Conservation (phyloP, 2,329 filamentous ascomycete species). For the Diaporthe eres region DNA sequence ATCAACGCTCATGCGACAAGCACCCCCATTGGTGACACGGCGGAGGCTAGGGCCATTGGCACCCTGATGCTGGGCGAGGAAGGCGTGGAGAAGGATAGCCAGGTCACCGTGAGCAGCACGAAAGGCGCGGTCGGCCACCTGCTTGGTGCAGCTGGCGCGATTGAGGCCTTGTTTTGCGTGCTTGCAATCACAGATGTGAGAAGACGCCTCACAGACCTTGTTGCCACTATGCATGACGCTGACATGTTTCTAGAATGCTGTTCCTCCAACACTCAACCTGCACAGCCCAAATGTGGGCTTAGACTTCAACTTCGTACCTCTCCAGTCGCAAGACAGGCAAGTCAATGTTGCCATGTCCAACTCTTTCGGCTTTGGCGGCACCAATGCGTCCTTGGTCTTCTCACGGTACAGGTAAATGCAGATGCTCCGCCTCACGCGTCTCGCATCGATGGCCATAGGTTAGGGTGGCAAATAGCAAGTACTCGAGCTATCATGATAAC, state of each 20-base stretch:
- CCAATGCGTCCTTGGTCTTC: slow-evolving; percentile 92
- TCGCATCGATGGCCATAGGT: background rate
- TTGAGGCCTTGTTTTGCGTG: slow-evolving; percentile 90
- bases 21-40: slow-evolving; percentile 86
- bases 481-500: background rate
- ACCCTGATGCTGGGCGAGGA: slow-evolving; percentile 81
- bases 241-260: slow-evolving; percentile 68
- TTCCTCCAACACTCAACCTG: slow-evolving; percentile 92
- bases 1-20: slow-evolving; percentile 97
- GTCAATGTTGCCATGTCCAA: slow-evolving; percentile 88
- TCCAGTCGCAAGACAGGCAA: slow-evolving; percentile 76
- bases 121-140: slow-evolving; percentile 95
- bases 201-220: slow-evolving; percentile 40
- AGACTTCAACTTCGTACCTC: slow-evolving; percentile 88
- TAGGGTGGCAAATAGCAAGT: background rate
- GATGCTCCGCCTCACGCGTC: background rate
- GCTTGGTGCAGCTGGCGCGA: slow-evolving; percentile 89
- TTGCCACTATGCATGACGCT: background rate
- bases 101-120: slow-evolving; percentile 90
- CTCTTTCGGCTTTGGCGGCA: slow-evolving; percentile 98
- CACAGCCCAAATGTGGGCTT: slow-evolving; percentile 75
- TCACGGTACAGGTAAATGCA: slow-evolving; percentile 45
- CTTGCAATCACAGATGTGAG: slow-evolving; percentile 83
- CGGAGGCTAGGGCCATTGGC: slow-evolving; percentile 88
- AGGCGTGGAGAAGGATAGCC: slow-evolving; percentile 70